Conservation (phyloP, 2,329 filamentous ascomycete species). For the Bipolaris bicolor region DNA sequence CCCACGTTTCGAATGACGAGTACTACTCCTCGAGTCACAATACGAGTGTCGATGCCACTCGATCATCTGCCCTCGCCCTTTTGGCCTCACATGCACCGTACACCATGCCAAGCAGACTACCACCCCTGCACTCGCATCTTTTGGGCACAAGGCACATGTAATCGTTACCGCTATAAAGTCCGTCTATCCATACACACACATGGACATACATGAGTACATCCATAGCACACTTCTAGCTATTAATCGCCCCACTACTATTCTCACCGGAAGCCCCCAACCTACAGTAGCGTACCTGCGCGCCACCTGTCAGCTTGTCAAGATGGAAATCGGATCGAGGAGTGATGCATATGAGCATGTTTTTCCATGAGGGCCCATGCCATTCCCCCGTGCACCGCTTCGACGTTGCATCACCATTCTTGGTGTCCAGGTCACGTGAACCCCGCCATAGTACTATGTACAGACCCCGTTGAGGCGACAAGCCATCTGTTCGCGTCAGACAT, state of each 20-base stretch:
- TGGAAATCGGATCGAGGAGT: background rate
- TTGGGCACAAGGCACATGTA: background rate
- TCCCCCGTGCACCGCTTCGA: background rate
- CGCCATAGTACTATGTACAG: background rate
- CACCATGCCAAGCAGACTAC: background rate
- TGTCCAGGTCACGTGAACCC: background rate
- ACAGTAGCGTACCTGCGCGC: background rate
- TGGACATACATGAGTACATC: background rate
- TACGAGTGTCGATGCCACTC: no score
- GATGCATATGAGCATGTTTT: background rate
- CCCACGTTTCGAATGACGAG: constrained; percentile 5
- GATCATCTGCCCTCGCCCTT: background rate
- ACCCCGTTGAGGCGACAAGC: background rate
- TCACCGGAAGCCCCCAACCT: background rate
- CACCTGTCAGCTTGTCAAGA: background rate
- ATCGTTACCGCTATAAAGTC: background rate
- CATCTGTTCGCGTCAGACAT: background rate
- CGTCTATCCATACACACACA: background rate
- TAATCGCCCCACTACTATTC: background rate
- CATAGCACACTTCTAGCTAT: background rate
- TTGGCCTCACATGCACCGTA: background rate
- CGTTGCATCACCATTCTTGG: background rate
- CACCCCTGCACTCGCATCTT: constrained; percentile 2
- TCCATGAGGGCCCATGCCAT: background rate
- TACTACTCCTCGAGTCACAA: background rate